Evolutionary conservation across 192 early-diverging fungal genomes (phyloP), one percentile per base, ranked within the genome.

Genomic region (Coemansia erecta): DNA sequence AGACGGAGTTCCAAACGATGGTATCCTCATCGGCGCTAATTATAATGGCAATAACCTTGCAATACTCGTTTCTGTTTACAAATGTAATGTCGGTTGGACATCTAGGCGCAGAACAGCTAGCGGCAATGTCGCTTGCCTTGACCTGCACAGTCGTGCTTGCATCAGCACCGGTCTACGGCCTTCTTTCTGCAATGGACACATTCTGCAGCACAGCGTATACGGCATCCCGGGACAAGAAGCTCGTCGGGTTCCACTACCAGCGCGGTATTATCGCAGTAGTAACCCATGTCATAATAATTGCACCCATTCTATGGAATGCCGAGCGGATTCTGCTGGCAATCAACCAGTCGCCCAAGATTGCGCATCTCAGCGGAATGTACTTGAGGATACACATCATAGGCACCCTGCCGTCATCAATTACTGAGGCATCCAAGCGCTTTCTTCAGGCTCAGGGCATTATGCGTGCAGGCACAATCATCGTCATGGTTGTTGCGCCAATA

Each of bases 391-490:
- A 86, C 10, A 55, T 93, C 22, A 74, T 85, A 6, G 88, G 89
- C 13, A 78, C 86, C 22, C 84, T 87, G 22, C 87, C 91, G 1
- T 83, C 70, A 56, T 70, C 93, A 48, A 75, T 89, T 17, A 85
- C 85, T 81, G 91, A 94, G 53, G 86, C 85, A 56, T 62, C 89
- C 33, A 88, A 90, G 56, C 81, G 88, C 49, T 94, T 77, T 64
- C 68, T 94, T 31, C 88, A 93, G 62, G 81, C 85, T 0, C 93
- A 95, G 80, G 90, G 86, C 2, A 58, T 58, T 61, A 92, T 95
- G 92, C 77, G 86, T 19, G 89, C 89, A 0, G 76, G 72, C n/a
- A 88, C 90, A 41, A 75, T 83, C 51, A 80, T 91, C 21, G 80
- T 90, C 8, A 37, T 84, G n/a, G 63, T 90, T 48, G 85, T 84